These are phyloP conservation scores for Isabelozyma rhagii DNA, from an alignment of 805 yeast genomes.

Conservation along the genomic window DNA sequence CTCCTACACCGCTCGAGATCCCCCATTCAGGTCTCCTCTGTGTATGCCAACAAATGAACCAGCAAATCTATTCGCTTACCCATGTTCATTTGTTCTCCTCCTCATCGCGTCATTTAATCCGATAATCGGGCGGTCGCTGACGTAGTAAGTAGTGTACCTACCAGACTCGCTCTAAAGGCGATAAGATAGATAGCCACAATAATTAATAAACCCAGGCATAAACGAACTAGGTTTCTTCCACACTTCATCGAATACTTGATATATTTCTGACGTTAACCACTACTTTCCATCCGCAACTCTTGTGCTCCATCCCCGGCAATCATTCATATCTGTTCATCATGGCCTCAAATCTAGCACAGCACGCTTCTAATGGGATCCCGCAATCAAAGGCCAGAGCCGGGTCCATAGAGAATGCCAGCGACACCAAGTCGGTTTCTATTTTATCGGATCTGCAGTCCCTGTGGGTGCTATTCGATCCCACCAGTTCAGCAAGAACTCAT, in stretches of 20 bases:
- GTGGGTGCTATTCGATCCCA: constrained; percentile 28
- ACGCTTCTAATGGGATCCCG: constrained; percentile 1
- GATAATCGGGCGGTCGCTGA: neutral
- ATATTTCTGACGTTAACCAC: neutral
- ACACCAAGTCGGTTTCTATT: constrained; percentile 6
- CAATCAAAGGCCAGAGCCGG: neutral
- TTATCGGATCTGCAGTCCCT: constrained; percentile 20
- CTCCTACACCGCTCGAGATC: too few relatives aligned
- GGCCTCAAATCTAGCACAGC: constrained; percentile 4
- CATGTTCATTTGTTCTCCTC: neutral
- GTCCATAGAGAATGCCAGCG: neutral
- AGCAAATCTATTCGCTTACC: neutral
- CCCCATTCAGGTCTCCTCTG: too few relatives aligned
- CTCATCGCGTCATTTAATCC: constrained; percentile 9
- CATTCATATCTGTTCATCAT: neutral
- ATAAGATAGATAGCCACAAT: neutral
- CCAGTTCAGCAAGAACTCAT: constrained; percentile 3
- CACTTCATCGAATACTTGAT: too few relatives aligned
- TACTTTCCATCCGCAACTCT: neutral
- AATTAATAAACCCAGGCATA: neutral
- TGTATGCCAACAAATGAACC: neutral
- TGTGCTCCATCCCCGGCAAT: neutral
- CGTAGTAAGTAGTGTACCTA: neutral
- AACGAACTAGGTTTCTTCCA: too few relatives aligned
- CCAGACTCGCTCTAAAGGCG: neutral